These are phyloP conservation scores for Candida sojae DNA, from an alignment of 1,139 yeast species.

Conservation along the genomic window DNA sequence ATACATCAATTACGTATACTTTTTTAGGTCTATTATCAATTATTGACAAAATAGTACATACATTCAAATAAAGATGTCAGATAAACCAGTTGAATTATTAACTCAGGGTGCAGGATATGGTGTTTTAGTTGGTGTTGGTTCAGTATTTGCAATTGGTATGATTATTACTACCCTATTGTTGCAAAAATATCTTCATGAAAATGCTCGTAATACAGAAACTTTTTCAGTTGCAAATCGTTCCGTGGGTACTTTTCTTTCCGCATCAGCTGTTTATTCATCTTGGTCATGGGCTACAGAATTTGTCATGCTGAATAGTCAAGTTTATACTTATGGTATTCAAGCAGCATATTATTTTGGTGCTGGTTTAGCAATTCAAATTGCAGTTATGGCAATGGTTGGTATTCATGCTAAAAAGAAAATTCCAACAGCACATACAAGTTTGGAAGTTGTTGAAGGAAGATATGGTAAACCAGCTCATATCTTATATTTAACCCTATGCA, in stretches of 20 bases:
- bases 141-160: slow-evolving; percentile 31
- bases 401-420: slow-evolving; percentile 32
- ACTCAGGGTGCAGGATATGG: slow-evolving; percentile 31
- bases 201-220: slow-evolving; percentile 30
- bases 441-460: slow-evolving; percentile 31
- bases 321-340: slow-evolving; percentile 30
- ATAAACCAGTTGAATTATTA: slow-evolving; percentile 18
- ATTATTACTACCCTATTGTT: slow-evolving; percentile 26
- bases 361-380: slow-evolving; percentile 31
- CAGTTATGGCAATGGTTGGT: slow-evolving; percentile 29
- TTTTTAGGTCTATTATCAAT: neutral
- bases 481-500: slow-evolving; percentile 30
- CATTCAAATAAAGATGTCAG: slow-evolving; percentile 4
- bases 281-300: slow-evolving; percentile 38
- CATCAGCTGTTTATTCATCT: slow-evolving; percentile 28
- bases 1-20: too few species aligned
- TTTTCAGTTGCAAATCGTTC: slow-evolving; percentile 31
- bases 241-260: slow-evolving; percentile 27
- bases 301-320: slow-evolving; percentile 27
- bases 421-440: slow-evolving; percentile 30
- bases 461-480: slow-evolving; percentile 33
- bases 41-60: too few species aligned
- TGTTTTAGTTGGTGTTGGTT: slow-evolving; percentile 31
- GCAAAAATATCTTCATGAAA: slow-evolving; percentile 26
- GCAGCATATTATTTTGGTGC: slow-evolving; percentile 29